These are phyloP conservation scores for Salix purpurea DNA, from an alignment of 345 rosid genomes.

Conservation along the genomic window DNA sequence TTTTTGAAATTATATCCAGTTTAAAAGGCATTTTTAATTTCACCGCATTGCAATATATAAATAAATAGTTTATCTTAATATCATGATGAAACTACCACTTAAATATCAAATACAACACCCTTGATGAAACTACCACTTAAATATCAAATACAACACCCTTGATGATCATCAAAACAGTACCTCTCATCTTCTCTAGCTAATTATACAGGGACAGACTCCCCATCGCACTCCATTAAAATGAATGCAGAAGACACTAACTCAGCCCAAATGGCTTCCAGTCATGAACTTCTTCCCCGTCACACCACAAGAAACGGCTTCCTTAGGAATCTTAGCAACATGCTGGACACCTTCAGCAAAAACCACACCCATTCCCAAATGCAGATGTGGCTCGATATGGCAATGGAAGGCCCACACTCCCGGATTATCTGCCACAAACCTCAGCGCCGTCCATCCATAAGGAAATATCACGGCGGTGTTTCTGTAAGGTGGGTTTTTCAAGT, in stretches of 20 bases:
- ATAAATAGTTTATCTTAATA: no score
- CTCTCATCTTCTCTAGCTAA: neutral
- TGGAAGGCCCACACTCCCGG: slow-evolving; percentile 95
- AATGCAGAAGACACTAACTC: neutral
- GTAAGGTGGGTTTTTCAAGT: slow-evolving; percentile 63
- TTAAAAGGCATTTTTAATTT: no score
- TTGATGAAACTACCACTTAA: no score
- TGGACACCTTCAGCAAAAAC: slow-evolving; percentile 60
- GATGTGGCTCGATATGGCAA: slow-evolving; percentile 87
- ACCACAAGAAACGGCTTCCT: slow-evolving; percentile 16
- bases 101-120: no score
- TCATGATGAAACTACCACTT: no score
- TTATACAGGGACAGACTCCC: neutral
- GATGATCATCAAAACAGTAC: no score
- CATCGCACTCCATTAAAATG: no score
- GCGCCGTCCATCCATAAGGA: slow-evolving; percentile 91
- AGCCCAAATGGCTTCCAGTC: neutral
- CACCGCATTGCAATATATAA: no score
- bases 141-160: no score
- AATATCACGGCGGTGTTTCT: slow-evolving; percentile 60
- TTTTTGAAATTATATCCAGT: no score
- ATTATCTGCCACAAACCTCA: slow-evolving; percentile 69
- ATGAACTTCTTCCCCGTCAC: slow-evolving; percentile 2
- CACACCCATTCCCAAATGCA: slow-evolving; percentile 95
- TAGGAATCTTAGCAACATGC: slow-evolving; percentile 42